Conservation (phyloP, 2,329 filamentous ascomycete genomes). For the Lachnellula subtilissima region DNA sequence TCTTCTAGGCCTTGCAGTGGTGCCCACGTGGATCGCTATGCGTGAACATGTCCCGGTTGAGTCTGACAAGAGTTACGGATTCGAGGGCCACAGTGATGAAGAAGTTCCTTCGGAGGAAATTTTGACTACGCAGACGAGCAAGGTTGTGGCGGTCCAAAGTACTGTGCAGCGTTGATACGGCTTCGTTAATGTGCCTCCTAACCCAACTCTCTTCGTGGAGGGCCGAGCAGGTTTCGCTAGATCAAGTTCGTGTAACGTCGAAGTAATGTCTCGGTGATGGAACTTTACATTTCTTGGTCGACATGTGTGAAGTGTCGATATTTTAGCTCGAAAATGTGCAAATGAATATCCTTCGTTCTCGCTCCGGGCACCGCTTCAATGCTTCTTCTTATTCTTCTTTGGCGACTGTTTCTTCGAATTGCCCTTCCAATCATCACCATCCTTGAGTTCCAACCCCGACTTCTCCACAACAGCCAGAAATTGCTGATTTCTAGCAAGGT, state of each 20-base stretch:
- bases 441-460: conserved; percentile 1
- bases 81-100: conserved; percentile 2
- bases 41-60: conserved; percentile 9
- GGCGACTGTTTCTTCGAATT: conserved; percentile 3
- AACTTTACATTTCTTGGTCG: too few species aligned
- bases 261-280: too few species aligned
- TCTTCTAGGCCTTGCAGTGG: conserved; percentile 3
- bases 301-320: too few species aligned
- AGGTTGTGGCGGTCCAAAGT: background rate
- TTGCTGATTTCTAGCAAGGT: conserved; percentile 24
- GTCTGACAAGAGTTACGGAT: conserved; percentile 3
- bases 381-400: conserved; percentile 4
- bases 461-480: conserved; percentile 10
- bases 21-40: conserved; percentile 10
- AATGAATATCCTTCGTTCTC: too few species aligned
- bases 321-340: too few species aligned
- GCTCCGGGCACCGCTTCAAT: background rate
- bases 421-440: conserved; percentile 5
- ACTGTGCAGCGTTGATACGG: background rate
- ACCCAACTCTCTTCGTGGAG: background rate
- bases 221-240: background rate
- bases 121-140: background rate
- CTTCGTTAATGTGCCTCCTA: background rate
- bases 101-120: conserved; percentile 4
- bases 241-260: background rate